Conservation (phyloP, 108 stramenopile species). For the Skeletonema costatum region DNA sequence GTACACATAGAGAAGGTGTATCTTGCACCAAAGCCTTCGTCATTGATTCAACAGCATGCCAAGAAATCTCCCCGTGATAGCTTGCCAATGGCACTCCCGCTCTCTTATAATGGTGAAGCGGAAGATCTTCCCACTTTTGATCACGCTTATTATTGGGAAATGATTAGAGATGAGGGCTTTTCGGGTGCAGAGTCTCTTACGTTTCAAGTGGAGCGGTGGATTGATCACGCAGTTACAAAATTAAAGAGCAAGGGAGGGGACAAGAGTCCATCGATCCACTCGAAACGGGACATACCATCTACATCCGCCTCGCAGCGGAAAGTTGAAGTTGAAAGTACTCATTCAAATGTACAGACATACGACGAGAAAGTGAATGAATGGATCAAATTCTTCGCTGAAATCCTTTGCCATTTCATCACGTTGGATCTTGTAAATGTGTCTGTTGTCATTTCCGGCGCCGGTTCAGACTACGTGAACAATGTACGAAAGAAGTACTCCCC, state of each 20-base stretch:
- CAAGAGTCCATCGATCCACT: neutral
- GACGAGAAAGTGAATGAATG: conserved; percentile 33
- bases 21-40: conserved; percentile 36
- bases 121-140: conserved; percentile 24
- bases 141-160: conserved; percentile 23
- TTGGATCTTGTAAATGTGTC: conserved; percentile 26
- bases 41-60: neutral
- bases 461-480: conserved; percentile 23
- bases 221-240: conserved; percentile 17
- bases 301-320: neutral
- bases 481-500: conserved; percentile 20
- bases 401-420: conserved; percentile 17
- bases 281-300: neutral
- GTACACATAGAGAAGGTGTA: conserved; percentile 41
- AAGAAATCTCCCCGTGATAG: conserved; percentile 20
- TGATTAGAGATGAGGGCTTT: conserved; percentile 30
- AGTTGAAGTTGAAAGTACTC: neutral
- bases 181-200: conserved; percentile 21
- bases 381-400: conserved; percentile 9
- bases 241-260: conserved; percentile 1
- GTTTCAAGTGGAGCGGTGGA: conserved; percentile 43
- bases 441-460: conserved; percentile 38
- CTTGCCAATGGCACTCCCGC: neutral
- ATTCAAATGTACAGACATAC: conserved; percentile 6
- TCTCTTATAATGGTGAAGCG: neutral